phyloP scores from a whole-genome alignment of 768 basidiomycete species.

The Cystobasidium tubakii region DNA sequence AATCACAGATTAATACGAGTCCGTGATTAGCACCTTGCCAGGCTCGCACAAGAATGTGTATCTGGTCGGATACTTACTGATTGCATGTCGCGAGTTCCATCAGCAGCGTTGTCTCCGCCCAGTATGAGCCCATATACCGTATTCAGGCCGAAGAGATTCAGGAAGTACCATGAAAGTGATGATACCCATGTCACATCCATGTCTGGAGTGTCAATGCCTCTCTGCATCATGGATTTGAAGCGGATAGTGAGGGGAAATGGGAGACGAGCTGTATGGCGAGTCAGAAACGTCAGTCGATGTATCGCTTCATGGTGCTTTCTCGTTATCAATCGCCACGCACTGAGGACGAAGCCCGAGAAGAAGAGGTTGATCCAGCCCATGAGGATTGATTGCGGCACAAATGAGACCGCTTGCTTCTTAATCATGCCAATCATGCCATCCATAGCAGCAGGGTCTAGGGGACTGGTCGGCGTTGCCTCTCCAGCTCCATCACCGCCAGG shows the following conservation, averaged over 20 bases:
- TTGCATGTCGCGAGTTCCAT: slow-evolving; percentile 63
- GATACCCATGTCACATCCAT: slow-evolving; percentile 99
- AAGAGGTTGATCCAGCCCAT: slow-evolving; percentile 99
- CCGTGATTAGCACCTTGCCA: neutral
- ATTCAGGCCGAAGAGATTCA: slow-evolving; percentile 96
- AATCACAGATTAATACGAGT: slow-evolving; percentile 47
- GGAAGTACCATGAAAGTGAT: slow-evolving; percentile 97
- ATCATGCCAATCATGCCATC: slow-evolving; percentile 98
- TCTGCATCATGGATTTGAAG: slow-evolving; percentile 96
- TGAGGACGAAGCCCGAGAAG: slow-evolving; percentile 96
- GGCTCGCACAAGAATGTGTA: neutral
- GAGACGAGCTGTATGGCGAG: slow-evolving; percentile 74
- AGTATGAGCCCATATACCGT: slow-evolving; percentile 90
- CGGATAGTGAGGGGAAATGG: slow-evolving; percentile 94
- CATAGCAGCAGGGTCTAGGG: slow-evolving; percentile 87
- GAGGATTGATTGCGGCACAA: slow-evolving; percentile 88
- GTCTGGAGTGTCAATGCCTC: slow-evolving; percentile 87
- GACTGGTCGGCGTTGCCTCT: slow-evolving; percentile 62
- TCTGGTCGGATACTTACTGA: neutral
- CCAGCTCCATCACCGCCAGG: neutral
- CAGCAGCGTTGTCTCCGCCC: slow-evolving; percentile 78
- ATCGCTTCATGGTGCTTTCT: too few relatives aligned
- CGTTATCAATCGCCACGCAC: slow-evolving; percentile 63
- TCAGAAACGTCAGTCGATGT: too few relatives aligned
- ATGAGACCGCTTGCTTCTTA: slow-evolving; percentile 99